Evolutionary conservation across 2,329 filamentous ascomycete genomes (phyloP), one percentile per base, ranked within the genome.

Genomic region (Metarhizium humberi): DNA sequence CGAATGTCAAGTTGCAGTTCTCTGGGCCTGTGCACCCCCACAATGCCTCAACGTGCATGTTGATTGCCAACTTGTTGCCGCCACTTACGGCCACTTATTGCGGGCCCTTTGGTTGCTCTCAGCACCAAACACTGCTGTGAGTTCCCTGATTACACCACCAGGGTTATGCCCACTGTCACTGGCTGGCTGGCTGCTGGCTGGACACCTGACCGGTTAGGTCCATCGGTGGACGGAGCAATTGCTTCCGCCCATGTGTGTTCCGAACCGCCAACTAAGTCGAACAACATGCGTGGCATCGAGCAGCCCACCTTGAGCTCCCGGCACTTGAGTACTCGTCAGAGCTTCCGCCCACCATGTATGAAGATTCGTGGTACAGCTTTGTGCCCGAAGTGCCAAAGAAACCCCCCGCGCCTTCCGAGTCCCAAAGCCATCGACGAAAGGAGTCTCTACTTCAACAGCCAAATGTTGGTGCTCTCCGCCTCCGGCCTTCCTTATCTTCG

Each of bases 281-380:
- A 55, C 45, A 20, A 51, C 56, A 51, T 48, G 42, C 51, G 52
- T 56, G 64, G 65, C 66, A 65, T 69, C 60, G 62, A 58, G 54
- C 61, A 58, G 45, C 54, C 56, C 57, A 25, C 36, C 20, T 36
- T 50, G 30, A 53, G 45, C 40, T 50, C 7, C 51, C 40, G 40
- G 38, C 30, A 51, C 55, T 49, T 47, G 55, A 43, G 20, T 52
- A 36, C 54, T 53, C 49, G 36, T 53, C 45, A 16, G 13, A 13
- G 8, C 43, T 14, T 18, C 34, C 52, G 36, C 51, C 50, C 55
- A 74, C 61, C 62, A 91, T 90, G 87, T 89, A 89, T 69, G 88
- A 92, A 71, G 88, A 92, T 70, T 84, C 87, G 34, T 92, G 88
- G 88, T 90, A 92, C 73, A 89, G 80, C 67, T 86, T 90, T 66